Evolutionary conservation across 169 alveolate genomes (phyloP).

Genomic region (Cyclospora cayetanensis): DNA sequence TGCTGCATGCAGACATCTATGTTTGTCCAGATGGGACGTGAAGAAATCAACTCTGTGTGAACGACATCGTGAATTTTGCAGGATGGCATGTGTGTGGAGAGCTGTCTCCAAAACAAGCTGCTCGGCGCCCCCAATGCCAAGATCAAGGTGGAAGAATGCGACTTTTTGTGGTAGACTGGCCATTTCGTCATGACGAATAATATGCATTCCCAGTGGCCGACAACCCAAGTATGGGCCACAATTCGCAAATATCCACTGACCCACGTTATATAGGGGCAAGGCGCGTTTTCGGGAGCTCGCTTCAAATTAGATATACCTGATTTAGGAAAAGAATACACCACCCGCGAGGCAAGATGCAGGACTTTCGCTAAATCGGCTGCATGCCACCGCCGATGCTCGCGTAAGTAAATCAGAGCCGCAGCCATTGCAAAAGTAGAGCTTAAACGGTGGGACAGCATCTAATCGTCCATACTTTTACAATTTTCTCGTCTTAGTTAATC

Average conservation of each 20-base stretch:
- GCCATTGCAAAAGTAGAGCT: too few relatives aligned
- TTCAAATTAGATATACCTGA: too few relatives aligned
- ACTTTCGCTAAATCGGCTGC: too few relatives aligned
- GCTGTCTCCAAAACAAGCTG: conserved; percentile 91
- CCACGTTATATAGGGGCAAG: not conserved
- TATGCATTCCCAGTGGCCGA: too few relatives aligned
- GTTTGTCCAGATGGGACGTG: conserved; percentile 90
- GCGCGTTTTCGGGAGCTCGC: too few relatives aligned
- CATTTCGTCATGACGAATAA: not conserved
- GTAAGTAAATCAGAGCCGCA: too few relatives aligned
- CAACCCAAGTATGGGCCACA: not conserved
- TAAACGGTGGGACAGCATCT: too few relatives aligned
- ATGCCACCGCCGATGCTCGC: too few relatives aligned
- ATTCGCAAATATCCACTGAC: not conserved
- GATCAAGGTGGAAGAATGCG: conserved; percentile 94
- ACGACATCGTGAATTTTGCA: not conserved
- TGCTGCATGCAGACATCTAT: conserved; percentile 85
- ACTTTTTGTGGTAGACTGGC: not conserved
- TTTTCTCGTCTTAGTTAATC: too few relatives aligned
- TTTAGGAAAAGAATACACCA: too few relatives aligned
- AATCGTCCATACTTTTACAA: too few relatives aligned
- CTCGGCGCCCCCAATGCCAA: conserved; percentile 97
- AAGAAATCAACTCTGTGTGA: conserved; percentile 85
- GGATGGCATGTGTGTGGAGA: conserved; percentile 76
- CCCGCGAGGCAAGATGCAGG: too few relatives aligned